Base-by-base conservation (phyloP, 129 eudicot genomes). In the Artemisia argyi region DNA sequence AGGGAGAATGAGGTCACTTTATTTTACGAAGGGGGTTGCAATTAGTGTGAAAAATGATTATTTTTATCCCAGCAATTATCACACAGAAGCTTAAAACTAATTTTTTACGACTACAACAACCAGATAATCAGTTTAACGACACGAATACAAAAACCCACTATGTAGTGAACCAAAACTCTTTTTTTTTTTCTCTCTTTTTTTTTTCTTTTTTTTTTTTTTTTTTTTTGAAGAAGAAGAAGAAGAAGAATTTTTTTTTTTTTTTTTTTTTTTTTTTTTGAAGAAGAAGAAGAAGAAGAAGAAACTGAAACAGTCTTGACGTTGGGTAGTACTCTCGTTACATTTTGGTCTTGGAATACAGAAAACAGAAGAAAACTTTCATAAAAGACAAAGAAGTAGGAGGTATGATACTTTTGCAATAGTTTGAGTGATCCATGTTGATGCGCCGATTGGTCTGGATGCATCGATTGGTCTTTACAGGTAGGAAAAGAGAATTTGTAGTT, bases 351-450 rank as follows among this genome's bases (percentile, higher is more conserved):
- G 42, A 22, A 71, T 11, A 35, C 6, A 42, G 20, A 46, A 57
- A 73, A 17, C 3, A 17, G 7, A 75, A 18, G 69, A 11, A 52
- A 39, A 16, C 19, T 51, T 42, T 50, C 0, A 61, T 74, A 53
- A 46, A 74, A 64, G 51, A 52, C 24, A 58, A 30, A 22, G 42
- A 73, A 55, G 71, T 50, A 71, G 46, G 46, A 16, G 16, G 13
- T 13, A 56, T 63, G 44, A 55, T 89, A 92, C 98, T 80, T 89
- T 68, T 92, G 96, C 76, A 92, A 66, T 61, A 63, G 76, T 58
- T 56, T 79, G 60, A 89, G 76, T 15, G 87, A 73, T 76, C 77
- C 67, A 8, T 62, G 66, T 46, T 79, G 84, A 75, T 39, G 69
- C 48, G 60, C 17, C 6, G 73, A 67, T 65, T 76, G 82, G 75